Evolutionary conservation across 371 early-diverging fungal species (phyloP), one percentile per base, ranked within the genome.

Genomic region (Thermomucor indicae-seudaticae): DNA sequence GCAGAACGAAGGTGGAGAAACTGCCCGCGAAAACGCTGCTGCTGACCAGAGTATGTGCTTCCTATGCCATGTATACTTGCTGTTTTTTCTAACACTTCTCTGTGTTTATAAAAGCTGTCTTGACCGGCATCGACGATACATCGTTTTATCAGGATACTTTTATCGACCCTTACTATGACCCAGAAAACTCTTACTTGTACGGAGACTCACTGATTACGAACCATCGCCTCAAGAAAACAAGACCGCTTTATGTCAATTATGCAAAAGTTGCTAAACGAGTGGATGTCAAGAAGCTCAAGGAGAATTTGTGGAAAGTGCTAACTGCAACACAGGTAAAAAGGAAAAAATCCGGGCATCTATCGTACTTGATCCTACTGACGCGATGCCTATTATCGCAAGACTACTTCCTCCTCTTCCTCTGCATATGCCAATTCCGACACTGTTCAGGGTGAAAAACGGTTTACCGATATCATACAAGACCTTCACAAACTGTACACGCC

Each of bases 221-320:
- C 35, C 72, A 72, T 41, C 62, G 42, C 1, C 37, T 70, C 45
- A 85, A 81, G 51, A 79, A 80, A 20, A 78, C 80, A 54, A 89
- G 86, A 53, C 83, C 90, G 8, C 65, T 79, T 17, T 83, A 80
- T 58, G 79, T 96, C 47, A 89, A 84, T 55, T 96, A 90, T 56
- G 90, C 95, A 17, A 78, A 83, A 47, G 82, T 80, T 8, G 93
- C 95, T 43, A 98, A 98, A 72, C 78, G 89, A 35, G 95, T 96
- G 2, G 95, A 98, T 68, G 95, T 98, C 28, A 92, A 90, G 69
- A 80, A 80, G 56, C 77, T 98, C 35, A 98, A 98, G 64, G 94
- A 95, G 30, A 94, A 93, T 65, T 66, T 98, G 19, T 98, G 98
- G 98, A 80, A 80, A 44, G 84, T 57, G 1, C 45, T 72, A 8